Evolutionary conservation across 495 filamentous ascomycete genomes (phyloP).

Genomic region (Hypoxylon crocopeplum): DNA sequence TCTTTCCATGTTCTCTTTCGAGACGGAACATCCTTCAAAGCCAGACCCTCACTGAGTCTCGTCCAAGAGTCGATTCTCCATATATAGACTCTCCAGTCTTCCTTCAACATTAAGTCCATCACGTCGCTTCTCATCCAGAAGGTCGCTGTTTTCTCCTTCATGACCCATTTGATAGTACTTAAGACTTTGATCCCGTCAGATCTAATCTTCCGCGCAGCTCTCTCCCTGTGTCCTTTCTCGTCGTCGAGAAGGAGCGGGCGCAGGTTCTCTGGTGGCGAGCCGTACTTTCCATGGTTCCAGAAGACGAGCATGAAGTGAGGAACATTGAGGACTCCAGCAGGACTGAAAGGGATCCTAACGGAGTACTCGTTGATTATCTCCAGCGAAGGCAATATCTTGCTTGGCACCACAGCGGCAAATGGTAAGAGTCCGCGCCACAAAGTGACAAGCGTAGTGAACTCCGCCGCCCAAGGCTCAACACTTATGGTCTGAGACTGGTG

Average conservation of each 20-base stretch:
- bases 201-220: slow-evolving; percentile 17
- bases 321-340: too few relatives aligned
- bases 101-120: slow-evolving; percentile 30
- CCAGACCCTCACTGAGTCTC: not conserved
- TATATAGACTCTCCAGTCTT: slow-evolving; percentile 35
- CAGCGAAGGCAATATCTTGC: too few relatives aligned
- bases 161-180: slow-evolving; percentile 36
- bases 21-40: not conserved
- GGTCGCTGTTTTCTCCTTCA: slow-evolving; percentile 23
- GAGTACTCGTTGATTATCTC: too few relatives aligned
- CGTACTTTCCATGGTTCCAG: too few relatives aligned
- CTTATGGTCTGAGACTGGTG: too few relatives aligned
- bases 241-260: too few relatives aligned
- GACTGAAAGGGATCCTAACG: too few relatives aligned
- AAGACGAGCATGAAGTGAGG: too few relatives aligned
- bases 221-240: too few relatives aligned
- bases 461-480: slow-evolving; percentile 40
- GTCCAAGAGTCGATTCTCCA: slow-evolving; percentile 19
- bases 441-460: slow-evolving; percentile 41
- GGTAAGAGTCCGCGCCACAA: too few relatives aligned
- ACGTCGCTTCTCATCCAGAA: slow-evolving; percentile 43
- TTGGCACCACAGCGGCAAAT: too few relatives aligned
- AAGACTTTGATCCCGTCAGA: slow-evolving; percentile 32
- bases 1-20: slow-evolving; percentile 10
- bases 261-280: too few relatives aligned